phyloP scores from a whole-genome alignment of 148 eudicot species.

The Heliamphora exappendiculata region DNA sequence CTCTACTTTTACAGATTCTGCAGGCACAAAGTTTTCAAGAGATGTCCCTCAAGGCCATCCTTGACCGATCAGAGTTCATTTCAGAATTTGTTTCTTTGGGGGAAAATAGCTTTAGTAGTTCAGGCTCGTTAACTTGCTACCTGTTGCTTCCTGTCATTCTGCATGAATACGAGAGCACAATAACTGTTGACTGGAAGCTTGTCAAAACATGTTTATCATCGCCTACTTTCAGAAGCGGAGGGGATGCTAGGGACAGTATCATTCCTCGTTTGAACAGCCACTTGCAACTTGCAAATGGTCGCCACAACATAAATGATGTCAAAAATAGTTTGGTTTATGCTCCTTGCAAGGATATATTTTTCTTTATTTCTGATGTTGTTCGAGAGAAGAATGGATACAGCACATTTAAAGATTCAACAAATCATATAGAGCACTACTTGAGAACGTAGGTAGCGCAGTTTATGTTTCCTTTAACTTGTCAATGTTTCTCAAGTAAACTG shows the following conservation, averaged over 20 bases:
- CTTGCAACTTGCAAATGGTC: constrained; percentile 83
- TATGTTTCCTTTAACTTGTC: neutral
- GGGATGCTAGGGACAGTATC: constrained; percentile 13
- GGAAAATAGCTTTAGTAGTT: constrained; percentile 20
- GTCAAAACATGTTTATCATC: constrained; percentile 80
- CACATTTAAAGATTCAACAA: constrained; percentile 31
- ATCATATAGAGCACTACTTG: constrained; percentile 45
- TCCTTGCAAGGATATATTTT: constrained; percentile 63
- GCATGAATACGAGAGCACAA: constrained; percentile 20
- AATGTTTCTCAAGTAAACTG: neutral
- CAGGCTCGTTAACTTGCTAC: constrained; percentile 47
- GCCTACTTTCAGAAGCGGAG: constrained; percentile 46
- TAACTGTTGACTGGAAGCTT: constrained; percentile 67
- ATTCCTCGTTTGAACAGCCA: constrained; percentile 11
- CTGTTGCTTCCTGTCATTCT: constrained; percentile 68
- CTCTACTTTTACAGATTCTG: constrained; percentile 40
- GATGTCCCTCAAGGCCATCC: constrained; percentile 69
- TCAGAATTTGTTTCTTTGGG: constrained; percentile 54
- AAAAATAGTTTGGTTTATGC: constrained; percentile 80
- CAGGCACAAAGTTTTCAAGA: constrained; percentile 71
- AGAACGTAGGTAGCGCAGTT: constrained; percentile 48
- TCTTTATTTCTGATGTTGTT: constrained; percentile 62
- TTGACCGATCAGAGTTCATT: constrained; percentile 61
- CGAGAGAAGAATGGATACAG: constrained; percentile 58
- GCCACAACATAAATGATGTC: constrained; percentile 33